Percentiles rank a stretch among this genome's conserved stretches.
These are phyloP conservation scores for Inosperma sp. DNA, from an alignment of 768 basidiomycete species.

Conservation along the genomic window DNA sequence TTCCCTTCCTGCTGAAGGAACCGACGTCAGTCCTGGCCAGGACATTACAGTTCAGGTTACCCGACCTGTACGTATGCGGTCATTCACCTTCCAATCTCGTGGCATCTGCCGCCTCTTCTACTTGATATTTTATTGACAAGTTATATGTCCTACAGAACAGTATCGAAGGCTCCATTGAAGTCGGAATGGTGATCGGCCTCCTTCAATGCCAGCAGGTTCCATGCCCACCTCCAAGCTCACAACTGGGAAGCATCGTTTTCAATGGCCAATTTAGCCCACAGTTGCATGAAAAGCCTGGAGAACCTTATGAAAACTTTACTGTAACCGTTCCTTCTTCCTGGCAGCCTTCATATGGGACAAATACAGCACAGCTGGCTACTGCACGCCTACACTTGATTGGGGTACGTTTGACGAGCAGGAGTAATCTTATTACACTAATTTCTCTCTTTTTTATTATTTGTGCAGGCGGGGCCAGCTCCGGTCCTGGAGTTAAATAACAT, in stretches of 20 bases:
- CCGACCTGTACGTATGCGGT: slow-evolving; percentile 36
- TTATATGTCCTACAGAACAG: slow-evolving; percentile 28
- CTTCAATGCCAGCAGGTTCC: slow-evolving; percentile 30
- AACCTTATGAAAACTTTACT: slow-evolving; percentile 44
- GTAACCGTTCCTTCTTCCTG: slow-evolving; percentile 11
- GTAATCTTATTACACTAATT: background rate
- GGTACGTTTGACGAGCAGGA: background rate
- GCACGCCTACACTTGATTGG: slow-evolving; percentile 11
- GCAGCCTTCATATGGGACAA: background rate
- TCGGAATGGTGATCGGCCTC: slow-evolving; percentile 41
- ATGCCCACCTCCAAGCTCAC: slow-evolving; percentile 17
- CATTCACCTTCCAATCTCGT: too few species aligned
- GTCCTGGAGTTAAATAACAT: slow-evolving; percentile 8
- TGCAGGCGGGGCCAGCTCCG: slow-evolving; percentile 7
- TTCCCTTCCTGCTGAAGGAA: slow-evolving; percentile 27
- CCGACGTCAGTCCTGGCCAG: slow-evolving; percentile 26
- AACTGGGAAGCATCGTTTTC: slow-evolving; percentile 39
- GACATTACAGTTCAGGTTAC: slow-evolving; percentile 36
- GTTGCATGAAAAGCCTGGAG: slow-evolving; percentile 26
- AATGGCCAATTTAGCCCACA: slow-evolving; percentile 37
- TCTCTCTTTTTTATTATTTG: background rate
- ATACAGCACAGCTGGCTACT: slow-evolving; percentile 8
- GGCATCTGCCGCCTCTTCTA: too few species aligned
- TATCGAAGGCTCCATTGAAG: slow-evolving; percentile 38
- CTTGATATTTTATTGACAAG: too few species aligned